Conservation (phyloP, 305 asterid genomes). For the Fraxinus latifolia region DNA sequence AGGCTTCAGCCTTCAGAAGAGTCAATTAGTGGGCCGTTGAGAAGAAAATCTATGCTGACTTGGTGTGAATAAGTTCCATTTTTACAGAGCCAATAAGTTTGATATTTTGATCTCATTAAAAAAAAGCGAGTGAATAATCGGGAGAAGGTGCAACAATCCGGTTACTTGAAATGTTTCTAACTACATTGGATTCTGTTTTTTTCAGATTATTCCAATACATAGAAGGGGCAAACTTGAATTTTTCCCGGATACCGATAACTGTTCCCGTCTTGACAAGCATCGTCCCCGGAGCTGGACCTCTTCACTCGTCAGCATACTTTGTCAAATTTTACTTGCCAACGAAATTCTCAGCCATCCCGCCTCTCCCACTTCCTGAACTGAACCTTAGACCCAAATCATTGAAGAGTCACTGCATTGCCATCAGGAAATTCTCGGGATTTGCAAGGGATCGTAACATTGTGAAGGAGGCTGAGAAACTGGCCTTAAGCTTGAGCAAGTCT, state of each 20-base stretch:
- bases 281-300: constrained; percentile 81
- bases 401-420: constrained; percentile 64
- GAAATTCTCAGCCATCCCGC: constrained; percentile 60
- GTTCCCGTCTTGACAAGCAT: constrained; percentile 74
- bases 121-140: too few species aligned
- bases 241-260: constrained; percentile 62
- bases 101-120: background rate
- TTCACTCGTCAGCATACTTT: constrained; percentile 70
- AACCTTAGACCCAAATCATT: constrained; percentile 57
- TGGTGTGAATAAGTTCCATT: background rate
- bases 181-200: background rate
- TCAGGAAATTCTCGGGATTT: constrained; percentile 69
- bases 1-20: background rate
- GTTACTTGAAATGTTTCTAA: background rate
- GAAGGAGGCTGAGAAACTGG: constrained; percentile 75
- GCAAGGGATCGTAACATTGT: constrained; percentile 71
- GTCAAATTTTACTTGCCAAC: constrained; percentile 54
- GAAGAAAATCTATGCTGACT: background rate
- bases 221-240: constrained; percentile 82
- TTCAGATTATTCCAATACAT: constrained; percentile 68
- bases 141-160: background rate
- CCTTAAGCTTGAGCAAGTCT: constrained; percentile 61
- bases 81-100: background rate
- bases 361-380: constrained; percentile 75
- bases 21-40: background rate